Evolutionary conservation across 495 filamentous ascomycete genomes (phyloP).

Genomic region (Aspergillus haitiensis): DNA sequence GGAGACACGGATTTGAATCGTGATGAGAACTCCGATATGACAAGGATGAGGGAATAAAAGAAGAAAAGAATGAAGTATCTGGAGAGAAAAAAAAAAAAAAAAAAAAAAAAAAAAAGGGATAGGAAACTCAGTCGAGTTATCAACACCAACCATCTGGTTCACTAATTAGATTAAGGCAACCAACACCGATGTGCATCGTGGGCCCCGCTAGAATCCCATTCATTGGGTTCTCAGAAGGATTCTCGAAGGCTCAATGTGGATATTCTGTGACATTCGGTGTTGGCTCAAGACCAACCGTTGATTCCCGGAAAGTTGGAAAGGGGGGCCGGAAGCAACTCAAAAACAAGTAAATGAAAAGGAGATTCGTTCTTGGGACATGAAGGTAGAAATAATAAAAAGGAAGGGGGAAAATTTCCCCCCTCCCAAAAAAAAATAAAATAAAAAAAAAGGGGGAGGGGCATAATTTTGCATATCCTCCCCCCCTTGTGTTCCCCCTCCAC

Average conservation of each 20-base stretch:
- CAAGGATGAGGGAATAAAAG: conserved; percentile 8
- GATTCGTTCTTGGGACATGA: not conserved
- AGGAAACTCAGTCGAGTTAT: not conserved
- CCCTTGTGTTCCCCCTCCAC: no score
- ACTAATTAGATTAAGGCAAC: conserved; percentile 7
- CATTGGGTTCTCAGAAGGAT: conserved; percentile 18
- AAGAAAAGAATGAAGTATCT: no score
- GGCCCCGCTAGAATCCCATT: conserved; percentile 9
- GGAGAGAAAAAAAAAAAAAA: not conserved
- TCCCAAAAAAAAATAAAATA: no score
- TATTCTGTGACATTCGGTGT: conserved; percentile 19
- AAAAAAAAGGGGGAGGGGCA: conserved; percentile 26
- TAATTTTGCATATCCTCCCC: not conserved
- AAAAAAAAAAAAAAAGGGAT: not conserved
- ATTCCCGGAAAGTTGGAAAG: conserved; percentile 18
- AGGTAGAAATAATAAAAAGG: conserved; percentile 3
- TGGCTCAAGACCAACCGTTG: conserved; percentile 10
- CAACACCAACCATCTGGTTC: conserved; percentile 12
- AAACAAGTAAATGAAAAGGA: no score
- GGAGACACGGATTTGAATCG: not conserved
- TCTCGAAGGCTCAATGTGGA: conserved; percentile 14
- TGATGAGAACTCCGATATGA: not conserved
- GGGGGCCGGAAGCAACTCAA: conserved; percentile 16
- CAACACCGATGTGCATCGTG: not conserved
- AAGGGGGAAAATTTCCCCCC: not conserved